These are phyloP conservation scores for Chloroidium sp. DNA, from an alignment of 163 green algal species.

Conservation along the genomic window DNA sequence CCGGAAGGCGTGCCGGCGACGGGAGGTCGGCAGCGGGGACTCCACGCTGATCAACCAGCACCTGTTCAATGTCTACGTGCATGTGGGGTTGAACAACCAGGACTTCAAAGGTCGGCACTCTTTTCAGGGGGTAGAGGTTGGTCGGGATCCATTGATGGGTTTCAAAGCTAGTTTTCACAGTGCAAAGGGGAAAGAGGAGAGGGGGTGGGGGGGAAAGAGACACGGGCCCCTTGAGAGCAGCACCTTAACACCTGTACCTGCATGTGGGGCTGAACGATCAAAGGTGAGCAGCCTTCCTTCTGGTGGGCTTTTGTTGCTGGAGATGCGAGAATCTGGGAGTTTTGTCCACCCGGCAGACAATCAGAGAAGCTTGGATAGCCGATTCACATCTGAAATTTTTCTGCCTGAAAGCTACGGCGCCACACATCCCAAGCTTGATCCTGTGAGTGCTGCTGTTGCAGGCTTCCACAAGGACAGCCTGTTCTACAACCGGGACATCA, in stretches of 20 bases:
- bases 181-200: too few species aligned
- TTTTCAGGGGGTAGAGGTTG: background rate
- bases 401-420: too few species aligned
- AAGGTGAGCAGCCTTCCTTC: too few species aligned
- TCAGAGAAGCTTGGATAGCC: too few species aligned
- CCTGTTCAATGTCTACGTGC: conserved; percentile 32
- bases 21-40: background rate
- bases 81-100: conserved; percentile 10
- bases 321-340: too few species aligned
- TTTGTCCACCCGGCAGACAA: too few species aligned
- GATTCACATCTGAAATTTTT: too few species aligned
- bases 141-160: too few species aligned
- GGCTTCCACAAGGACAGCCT: conserved; percentile 17
- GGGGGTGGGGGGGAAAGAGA: too few species aligned
- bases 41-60: conserved; percentile 18
- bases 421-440: too few species aligned
- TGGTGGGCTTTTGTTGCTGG: too few species aligned
- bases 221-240: background rate
- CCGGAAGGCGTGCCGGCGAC: background rate
- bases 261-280: background rate
- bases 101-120: conserved; percentile 15
- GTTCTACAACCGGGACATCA: conserved; percentile 14
- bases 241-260: background rate
- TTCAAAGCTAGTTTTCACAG: too few species aligned
- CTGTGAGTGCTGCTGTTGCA: conserved; percentile 1